Conservation (phyloP, 2,329 filamentous ascomycete genomes). For the Diaporthe eres region DNA sequence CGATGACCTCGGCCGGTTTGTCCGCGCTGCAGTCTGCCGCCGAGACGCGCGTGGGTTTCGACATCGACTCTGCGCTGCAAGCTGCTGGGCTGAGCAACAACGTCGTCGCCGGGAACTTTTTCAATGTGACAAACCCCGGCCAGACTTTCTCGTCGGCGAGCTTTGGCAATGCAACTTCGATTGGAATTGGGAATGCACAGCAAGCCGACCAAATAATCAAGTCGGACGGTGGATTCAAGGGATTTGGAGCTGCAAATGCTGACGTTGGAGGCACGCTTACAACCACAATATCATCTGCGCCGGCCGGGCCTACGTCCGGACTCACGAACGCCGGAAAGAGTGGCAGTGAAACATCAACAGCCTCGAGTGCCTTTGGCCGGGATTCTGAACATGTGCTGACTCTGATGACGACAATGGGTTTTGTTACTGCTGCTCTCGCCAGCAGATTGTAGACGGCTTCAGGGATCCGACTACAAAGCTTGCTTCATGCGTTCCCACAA, state of each 20-base stretch:
- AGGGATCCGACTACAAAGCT: too few relatives aligned
- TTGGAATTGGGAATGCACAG: not conserved
- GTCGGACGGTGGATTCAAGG: not conserved
- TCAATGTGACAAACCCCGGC: constrained; percentile 52
- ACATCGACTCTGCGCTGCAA: constrained; percentile 45
- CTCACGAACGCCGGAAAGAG: not conserved
- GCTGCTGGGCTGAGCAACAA: constrained; percentile 49
- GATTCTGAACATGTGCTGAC: accelerated
- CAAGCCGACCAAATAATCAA: not conserved
- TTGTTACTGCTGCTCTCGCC: too few relatives aligned
- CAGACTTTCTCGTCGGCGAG: constrained; percentile 28
- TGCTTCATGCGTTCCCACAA: too few relatives aligned
- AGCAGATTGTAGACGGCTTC: not conserved
- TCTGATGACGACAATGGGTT: accelerated
- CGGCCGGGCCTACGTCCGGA: not conserved
- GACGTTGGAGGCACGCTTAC: not conserved
- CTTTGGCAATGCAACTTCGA: not conserved
- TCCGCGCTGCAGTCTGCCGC: constrained; percentile 47
- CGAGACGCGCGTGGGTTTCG: constrained; percentile 46
- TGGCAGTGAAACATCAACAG: not conserved
- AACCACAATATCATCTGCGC: not conserved
- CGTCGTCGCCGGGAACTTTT: constrained; percentile 53
- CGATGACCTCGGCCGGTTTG: constrained; percentile 45
- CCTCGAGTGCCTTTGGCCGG: not conserved
- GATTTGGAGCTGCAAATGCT: not conserved